These are phyloP conservation scores for Chlorella ohadii DNA, from an alignment of 139 green algal species.

Conservation along the genomic window DNA sequence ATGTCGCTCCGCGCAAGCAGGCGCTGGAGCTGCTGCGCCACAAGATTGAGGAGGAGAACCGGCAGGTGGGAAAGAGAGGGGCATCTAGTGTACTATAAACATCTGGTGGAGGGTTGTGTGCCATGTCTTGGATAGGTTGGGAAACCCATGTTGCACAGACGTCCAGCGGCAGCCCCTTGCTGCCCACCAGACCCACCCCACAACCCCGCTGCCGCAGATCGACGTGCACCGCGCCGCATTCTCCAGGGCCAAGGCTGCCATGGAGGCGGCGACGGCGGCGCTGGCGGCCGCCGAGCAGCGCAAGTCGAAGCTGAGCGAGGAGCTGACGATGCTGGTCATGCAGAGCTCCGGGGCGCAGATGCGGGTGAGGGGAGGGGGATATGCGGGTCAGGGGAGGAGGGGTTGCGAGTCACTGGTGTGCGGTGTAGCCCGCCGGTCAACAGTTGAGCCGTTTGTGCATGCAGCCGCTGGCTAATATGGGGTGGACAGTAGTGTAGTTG, in stretches of 20 bases:
- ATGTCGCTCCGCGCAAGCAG: constrained; percentile 3
- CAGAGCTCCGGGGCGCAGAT: constrained; percentile 58
- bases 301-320: constrained; percentile 68
- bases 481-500: too few species aligned
- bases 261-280: neutral
- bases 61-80: constrained; percentile 16
- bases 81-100: too few species aligned
- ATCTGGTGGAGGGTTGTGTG: too few species aligned
- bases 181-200: too few species aligned
- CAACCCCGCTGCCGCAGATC: constrained; percentile 11
- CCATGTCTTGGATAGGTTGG: too few species aligned
- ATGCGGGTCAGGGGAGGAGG: too few species aligned
- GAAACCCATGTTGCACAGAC: too few species aligned
- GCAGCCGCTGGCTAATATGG: too few species aligned
- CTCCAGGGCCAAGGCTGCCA: neutral
- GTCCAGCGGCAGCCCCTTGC: too few species aligned
- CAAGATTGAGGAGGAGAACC: constrained; percentile 73
- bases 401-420: too few species aligned
- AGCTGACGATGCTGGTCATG: constrained; percentile 73
- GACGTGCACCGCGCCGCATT: constrained; percentile 38
- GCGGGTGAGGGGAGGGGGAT: neutral
- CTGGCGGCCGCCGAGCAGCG: constrained; percentile 35
- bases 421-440: too few species aligned
- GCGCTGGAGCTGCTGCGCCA: constrained; percentile 62
- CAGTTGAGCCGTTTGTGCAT: too few species aligned